Conservation (phyloP, 2,329 filamentous ascomycete species). For the Penicillium sp. region DNA sequence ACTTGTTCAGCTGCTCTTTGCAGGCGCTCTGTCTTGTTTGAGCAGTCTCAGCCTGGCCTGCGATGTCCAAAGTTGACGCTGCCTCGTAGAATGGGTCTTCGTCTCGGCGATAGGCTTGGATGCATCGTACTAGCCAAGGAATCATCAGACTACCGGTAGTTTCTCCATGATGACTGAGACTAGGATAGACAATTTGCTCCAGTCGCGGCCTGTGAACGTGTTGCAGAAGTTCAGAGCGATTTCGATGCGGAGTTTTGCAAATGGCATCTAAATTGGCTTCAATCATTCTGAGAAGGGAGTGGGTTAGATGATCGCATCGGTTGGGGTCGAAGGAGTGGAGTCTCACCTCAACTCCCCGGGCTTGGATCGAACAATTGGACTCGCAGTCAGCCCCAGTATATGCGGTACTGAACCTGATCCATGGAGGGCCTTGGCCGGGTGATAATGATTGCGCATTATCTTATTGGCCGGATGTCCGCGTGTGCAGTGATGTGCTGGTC, state of each 20-base stretch:
- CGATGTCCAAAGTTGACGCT: slow-evolving; percentile 29
- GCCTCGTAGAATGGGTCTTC: slow-evolving; percentile 56
- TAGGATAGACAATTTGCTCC: slow-evolving; percentile 19
- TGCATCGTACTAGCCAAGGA: slow-evolving; percentile 39
- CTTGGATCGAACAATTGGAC: slow-evolving; percentile 61
- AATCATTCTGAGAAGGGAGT: slow-evolving; percentile 40
- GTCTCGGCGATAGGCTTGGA: slow-evolving; percentile 47
- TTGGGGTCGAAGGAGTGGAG: neutral
- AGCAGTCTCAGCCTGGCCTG: too few species aligned
- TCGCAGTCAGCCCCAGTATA: slow-evolving; percentile 76
- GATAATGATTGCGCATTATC: slow-evolving; percentile 71
- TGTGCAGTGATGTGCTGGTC: slow-evolving; percentile 64
- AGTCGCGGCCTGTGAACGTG: slow-evolving; percentile 60
- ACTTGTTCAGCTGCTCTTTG: slow-evolving; percentile 51
- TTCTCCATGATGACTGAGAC: neutral
- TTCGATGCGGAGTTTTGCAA: slow-evolving; percentile 61
- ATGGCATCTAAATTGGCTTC: slow-evolving; percentile 65
- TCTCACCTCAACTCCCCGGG: slow-evolving; percentile 48
- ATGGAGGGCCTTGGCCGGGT: slow-evolving; percentile 33
- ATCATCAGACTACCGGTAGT: slow-evolving; percentile 30
- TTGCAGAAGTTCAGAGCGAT: slow-evolving; percentile 63
- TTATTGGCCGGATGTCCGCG: slow-evolving; percentile 58
- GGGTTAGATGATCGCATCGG: neutral
- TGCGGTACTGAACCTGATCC: slow-evolving; percentile 47
- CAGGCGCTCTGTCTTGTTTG: slow-evolving; percentile 32